Evolutionary conservation across 23 red algal species (phyloP).

Genomic region (Gracilaria domingensis): DNA sequence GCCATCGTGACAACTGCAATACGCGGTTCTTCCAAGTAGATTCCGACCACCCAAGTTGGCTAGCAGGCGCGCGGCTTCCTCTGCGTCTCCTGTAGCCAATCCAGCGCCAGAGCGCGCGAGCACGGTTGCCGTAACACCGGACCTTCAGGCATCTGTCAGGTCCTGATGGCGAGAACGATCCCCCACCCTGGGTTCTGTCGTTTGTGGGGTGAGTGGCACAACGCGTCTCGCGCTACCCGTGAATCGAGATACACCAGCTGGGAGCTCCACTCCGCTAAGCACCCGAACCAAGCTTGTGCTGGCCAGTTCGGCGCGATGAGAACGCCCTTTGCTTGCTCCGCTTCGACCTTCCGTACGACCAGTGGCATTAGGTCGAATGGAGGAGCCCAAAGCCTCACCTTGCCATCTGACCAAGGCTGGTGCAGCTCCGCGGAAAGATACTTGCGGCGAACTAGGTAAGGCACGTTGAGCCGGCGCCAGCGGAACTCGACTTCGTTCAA

Average conservation of each 20-base stretch:
- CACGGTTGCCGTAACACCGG: neutral
- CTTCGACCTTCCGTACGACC: neutral
- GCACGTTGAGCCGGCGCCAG: neutral
- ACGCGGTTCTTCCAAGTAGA: no score
- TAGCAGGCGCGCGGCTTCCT: no score
- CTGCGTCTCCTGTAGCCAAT: no score
- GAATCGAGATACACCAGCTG: no score
- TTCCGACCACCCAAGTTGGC: no score
- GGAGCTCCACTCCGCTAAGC: no score
- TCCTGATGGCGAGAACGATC: neutral
- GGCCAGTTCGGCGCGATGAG: slow-evolving; percentile 7
- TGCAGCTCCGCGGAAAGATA: neutral
- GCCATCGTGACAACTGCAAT: neutral
- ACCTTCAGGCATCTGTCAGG: neutral
- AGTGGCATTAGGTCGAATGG: neutral
- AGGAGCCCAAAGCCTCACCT: neutral
- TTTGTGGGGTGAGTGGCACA: neutral
- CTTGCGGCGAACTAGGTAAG: neutral
- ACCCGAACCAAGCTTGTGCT: neutral
- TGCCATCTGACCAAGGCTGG: neutral
- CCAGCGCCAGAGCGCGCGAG: neutral
- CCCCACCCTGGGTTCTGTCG: neutral
- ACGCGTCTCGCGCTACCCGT: no score
- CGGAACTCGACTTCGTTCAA: neutral
- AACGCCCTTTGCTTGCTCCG: neutral